phyloP scores from a whole-genome alignment of 352 stramenopile genomes.

The Phytophthora vignae region DNA sequence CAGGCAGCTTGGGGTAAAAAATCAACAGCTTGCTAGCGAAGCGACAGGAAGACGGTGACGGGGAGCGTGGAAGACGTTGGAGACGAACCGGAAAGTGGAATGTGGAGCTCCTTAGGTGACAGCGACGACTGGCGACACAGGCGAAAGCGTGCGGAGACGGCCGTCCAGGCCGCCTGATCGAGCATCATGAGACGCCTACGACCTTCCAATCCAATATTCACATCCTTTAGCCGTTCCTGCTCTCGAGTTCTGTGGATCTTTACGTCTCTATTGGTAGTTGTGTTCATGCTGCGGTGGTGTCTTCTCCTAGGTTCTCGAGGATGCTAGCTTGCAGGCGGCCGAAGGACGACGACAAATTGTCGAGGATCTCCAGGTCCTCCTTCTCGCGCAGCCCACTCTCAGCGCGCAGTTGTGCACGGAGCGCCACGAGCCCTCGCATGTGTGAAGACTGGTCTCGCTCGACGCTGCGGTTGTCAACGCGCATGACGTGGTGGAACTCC shows the following conservation, averaged over 20 bases:
- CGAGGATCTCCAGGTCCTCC: constrained; percentile 83
- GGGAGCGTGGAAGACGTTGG: constrained; percentile 29
- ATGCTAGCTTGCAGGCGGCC: constrained; percentile 82
- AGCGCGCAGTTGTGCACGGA: constrained; percentile 60
- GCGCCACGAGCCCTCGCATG: constrained; percentile 57
- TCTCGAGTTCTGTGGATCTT: constrained; percentile 28
- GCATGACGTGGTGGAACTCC: constrained; percentile 72
- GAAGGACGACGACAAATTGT: constrained; percentile 83
- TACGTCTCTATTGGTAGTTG: constrained; percentile 1
- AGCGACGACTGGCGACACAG: constrained; percentile 23
- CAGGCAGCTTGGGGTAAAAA: constrained; percentile 53
- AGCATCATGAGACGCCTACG: constrained; percentile 32
- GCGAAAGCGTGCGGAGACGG: constrained; percentile 27
- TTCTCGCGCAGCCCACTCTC: constrained; percentile 59
- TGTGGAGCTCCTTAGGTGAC: constrained; percentile 11
- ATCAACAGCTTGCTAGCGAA: constrained; percentile 42
- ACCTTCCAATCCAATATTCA: constrained; percentile 56
- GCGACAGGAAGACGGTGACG: constrained; percentile 41
- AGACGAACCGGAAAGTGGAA: constrained; percentile 26
- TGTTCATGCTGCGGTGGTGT: constrained; percentile 20
- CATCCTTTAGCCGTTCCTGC: constrained; percentile 42
- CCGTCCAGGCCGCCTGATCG: constrained; percentile 5
- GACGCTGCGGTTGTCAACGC: constrained; percentile 63
- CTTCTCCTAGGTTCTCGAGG: constrained; percentile 82
- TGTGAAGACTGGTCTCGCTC: constrained; percentile 58